Evolutionary conservation across 2,329 filamentous ascomycete species (phyloP), one percentile per base, ranked within the genome.

Genomic region (Colletotrichum orbiculare): DNA sequence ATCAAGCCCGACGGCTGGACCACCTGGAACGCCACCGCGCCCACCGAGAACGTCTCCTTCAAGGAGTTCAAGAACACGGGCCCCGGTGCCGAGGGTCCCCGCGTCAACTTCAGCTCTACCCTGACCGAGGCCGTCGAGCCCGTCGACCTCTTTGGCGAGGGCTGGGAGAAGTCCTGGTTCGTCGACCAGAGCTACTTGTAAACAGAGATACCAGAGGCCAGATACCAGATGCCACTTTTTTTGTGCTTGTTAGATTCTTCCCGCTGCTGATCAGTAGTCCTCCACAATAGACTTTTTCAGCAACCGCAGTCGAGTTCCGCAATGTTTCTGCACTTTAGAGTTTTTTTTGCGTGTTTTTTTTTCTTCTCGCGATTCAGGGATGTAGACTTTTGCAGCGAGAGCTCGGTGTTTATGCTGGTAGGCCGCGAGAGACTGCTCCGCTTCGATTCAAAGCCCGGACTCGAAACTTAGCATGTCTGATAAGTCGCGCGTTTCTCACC

Each of bases 41-140:
- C 67, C 25, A 86, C 83, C 1, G 79, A 77, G 10, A 69, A 83
- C 60, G 81, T 87, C 4, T 74, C 74, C n/a, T 87, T 82, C 61
- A 77, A 75, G 12, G 86, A 88, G 73, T 87, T 80, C 68, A 74
- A 69, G 11, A 88, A 88, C 70, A 80, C 77, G 6, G 86, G 86
- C 1, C 71, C 73, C 57, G 85, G 86, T 2, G 76, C 84, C 2
- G 39, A 52, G 1, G 66, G 66, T 1, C 15, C 39, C 0, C 47
- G 66, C 7, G 54, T 53, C 6, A 53, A 56, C 10, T 68, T 63
- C 13, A 58, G 57, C 38, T 66, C 63, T 4, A 34, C 15, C 11
- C 42, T 68, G 10, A 46, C 55, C 17, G 17, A 34, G 11, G 49
- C 54, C 8, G 13, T 68, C 15, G 13, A 41, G n/a, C 17, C 54